Base-by-base conservation (phyloP, 495 filamentous ascomycete species). In the Sporormia fimetaria region DNA sequence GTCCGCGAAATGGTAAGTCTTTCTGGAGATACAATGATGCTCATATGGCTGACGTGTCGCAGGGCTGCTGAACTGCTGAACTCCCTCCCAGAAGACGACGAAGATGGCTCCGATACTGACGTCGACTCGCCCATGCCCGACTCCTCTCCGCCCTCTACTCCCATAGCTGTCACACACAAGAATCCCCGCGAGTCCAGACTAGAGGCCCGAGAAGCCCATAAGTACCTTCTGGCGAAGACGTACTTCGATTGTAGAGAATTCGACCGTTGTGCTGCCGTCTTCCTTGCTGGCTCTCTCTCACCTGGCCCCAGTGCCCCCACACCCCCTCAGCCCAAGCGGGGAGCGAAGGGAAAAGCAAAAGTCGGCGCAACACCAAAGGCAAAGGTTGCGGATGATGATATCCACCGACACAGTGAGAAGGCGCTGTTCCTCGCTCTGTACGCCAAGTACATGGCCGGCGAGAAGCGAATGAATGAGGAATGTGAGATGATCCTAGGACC, bases 401-500 rank as follows among this genome's bases (percentile, higher is more conserved):
- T 75, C 28, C 74, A 71, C 6, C 63, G 55, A 5, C 55, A 94
- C 40, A 94, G 87, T 60, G 84, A 94, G 57, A 88, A 85, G 56
- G 80, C 86, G 11, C 57, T 94, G n/a, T 99, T 99, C 55, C 68
- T 99, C 24, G 79, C 85, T 0, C 67, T 96, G 10, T 99, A 99
- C 50, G 82, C 92, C 15, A 92, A 85, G 45, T 87, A 81, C 54
- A 71, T 99, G 38, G 78, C 88, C 1, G 92, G 92, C 2, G 92
- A 96, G 65, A 99, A 99, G 66, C 74, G 81, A 36, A 93, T 84
- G 59, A 81, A 94, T 57, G 92, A 99, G 55, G 92, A 95, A 22
- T 82, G 82, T 18, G 92, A 99, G 63, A 96, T 94, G 85, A 81
- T 99, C 5, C 69, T 99, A 58, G 92, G 92, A 0, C 92, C 92